Conservation (phyloP, 139 green algal species). For the Nannochloris sp. region DNA sequence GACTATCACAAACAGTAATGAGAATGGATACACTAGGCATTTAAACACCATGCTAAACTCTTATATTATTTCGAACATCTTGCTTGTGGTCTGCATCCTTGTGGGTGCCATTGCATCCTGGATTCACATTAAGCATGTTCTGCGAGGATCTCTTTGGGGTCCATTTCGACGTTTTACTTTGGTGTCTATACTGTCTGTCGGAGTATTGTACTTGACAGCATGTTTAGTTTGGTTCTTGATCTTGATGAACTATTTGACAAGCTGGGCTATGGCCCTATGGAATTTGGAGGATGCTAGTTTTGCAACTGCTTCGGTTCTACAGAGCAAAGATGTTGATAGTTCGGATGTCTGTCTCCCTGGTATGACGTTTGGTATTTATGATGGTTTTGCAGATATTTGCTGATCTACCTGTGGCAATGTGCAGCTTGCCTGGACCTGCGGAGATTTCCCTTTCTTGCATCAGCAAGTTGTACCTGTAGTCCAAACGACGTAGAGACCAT, state of each 20-base stretch:
- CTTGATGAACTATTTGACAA: not conserved
- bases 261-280: conserved; percentile 2
- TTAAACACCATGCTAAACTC: conserved; percentile 4
- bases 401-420: not conserved
- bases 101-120: not conserved
- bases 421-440: not conserved
- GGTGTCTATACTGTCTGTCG: not conserved
- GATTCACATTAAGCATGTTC: conserved; percentile 10
- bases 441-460: not conserved
- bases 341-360: no score
- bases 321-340: no score
- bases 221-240: conserved; percentile 6
- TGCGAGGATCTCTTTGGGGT: conserved; percentile 11
- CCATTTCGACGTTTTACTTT: not conserved
- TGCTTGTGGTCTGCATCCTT: not conserved
- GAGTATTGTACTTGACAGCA: not conserved
- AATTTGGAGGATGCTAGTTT: conserved; percentile 1
- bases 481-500: not conserved
- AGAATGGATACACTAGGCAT: conserved; percentile 8
- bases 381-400: no score
- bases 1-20: not conserved
- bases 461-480: not conserved
- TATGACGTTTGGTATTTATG: no score
- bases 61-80: not conserved
- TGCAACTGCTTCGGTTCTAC: no score